These are phyloP conservation scores for Rhodamnia argentea DNA, from an alignment of 345 rosid genomes.

Conservation along the genomic window DNA sequence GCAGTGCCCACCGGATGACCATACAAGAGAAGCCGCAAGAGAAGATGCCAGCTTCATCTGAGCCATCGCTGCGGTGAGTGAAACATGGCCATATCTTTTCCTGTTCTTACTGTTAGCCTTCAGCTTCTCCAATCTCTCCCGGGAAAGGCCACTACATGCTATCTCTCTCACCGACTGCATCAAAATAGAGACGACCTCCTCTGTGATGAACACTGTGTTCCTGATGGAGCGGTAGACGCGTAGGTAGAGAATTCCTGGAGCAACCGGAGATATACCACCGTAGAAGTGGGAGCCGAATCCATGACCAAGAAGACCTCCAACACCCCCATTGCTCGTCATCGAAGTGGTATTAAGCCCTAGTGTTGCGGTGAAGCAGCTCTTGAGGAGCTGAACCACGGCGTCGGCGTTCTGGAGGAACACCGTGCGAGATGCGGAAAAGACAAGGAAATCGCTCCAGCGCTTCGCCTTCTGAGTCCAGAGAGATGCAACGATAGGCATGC, in stretches of 20 bases:
- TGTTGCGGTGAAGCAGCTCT: slow-evolving; percentile 78
- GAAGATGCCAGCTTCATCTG: slow-evolving; percentile 84
- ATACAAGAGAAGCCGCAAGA: slow-evolving; percentile 79
- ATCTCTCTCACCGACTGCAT: slow-evolving; percentile 75
- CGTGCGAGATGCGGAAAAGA: slow-evolving; percentile 92
- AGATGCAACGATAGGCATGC: slow-evolving; percentile 91
- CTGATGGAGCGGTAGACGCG: slow-evolving; percentile 70
- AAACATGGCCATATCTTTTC: slow-evolving; percentile 60
- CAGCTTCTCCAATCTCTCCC: slow-evolving; percentile 42
- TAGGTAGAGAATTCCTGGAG: slow-evolving; percentile 87
- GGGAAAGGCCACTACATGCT: slow-evolving; percentile 40
- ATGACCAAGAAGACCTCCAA: slow-evolving; percentile 95
- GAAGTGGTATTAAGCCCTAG: slow-evolving; percentile 55
- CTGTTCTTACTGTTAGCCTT: slow-evolving; percentile 44
- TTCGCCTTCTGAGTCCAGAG: slow-evolving; percentile 96
- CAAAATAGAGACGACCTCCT: slow-evolving; percentile 67
- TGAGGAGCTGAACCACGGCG: slow-evolving; percentile 82
- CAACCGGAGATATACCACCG: slow-evolving; percentile 84
- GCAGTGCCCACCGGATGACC: slow-evolving; percentile 73
- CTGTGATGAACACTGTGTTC: slow-evolving; percentile 60
- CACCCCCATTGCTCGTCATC: slow-evolving; percentile 59
- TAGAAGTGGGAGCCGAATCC: slow-evolving; percentile 85
- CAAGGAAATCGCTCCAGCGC: slow-evolving; percentile 93
- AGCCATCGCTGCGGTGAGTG: slow-evolving; percentile 66
- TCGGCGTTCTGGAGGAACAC: slow-evolving; percentile 84